Percentiles rank a stretch among this genome's conserved stretches.
Evolutionary conservation across 2,329 filamentous ascomycete genomes (phyloP).

Genomic region (Corniculantispora saksenae): DNA sequence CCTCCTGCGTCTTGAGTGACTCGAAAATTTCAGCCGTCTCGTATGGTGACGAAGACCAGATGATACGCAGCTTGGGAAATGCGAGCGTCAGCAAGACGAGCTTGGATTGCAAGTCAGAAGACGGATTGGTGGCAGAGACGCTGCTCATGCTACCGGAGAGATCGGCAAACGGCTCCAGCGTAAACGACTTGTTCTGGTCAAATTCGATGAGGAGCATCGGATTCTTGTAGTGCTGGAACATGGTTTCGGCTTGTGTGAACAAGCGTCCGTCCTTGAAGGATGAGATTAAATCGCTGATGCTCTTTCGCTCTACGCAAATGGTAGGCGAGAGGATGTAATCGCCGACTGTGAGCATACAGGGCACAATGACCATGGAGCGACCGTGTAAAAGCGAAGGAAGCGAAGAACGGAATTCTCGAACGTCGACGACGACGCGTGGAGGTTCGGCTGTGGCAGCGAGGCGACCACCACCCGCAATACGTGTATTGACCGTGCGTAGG

Average conservation of each 20-base stretch:
- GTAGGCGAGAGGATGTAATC: constrained; percentile 92
- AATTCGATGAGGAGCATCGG: constrained; percentile 97
- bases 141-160: constrained; percentile 62
- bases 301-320: constrained; percentile 95
- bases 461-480: constrained; percentile 90
- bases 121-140: constrained; percentile 58
- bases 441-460: constrained; percentile 81
- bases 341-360: constrained; percentile 93
- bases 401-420: constrained; percentile 92
- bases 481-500: constrained; percentile 91
- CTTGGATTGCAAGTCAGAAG: constrained; percentile 83
- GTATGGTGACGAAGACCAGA: constrained; percentile 92
- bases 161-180: constrained; percentile 78
- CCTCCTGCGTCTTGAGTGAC: constrained; percentile 83
- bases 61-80: constrained; percentile 84
- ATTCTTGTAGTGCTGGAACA: constrained; percentile 88
- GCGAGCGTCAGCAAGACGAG: constrained; percentile 89
- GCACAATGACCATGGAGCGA: constrained; percentile 82
- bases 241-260: constrained; percentile 88
- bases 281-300: constrained; percentile 83
- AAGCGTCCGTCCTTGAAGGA: constrained; percentile 91
- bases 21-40: constrained; percentile 98
- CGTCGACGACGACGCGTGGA: constrained; percentile 89
- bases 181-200: constrained; percentile 95
- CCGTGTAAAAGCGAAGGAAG: constrained; percentile 90